Percentiles rank a stretch among this genome's conserved stretches.
phyloP scores from a whole-genome alignment of 2,329 filamentous ascomycete species.

The Fusarium drepaniforme region DNA sequence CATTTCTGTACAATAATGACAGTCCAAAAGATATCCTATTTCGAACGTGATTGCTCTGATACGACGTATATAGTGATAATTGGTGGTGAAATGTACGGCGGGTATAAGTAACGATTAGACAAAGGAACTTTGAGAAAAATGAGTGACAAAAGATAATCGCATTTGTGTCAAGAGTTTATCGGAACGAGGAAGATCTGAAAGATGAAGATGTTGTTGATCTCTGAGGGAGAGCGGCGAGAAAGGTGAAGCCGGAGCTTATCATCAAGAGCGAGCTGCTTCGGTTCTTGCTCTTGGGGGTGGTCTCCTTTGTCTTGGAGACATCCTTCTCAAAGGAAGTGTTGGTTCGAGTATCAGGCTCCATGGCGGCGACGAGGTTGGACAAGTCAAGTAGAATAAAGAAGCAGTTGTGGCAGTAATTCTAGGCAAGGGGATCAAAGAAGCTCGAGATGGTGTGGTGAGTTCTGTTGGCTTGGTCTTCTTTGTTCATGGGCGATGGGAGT shows the following conservation, averaged over 20 bases:
- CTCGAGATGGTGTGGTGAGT: constrained; percentile 24
- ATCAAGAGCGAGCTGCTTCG: constrained; percentile 43
- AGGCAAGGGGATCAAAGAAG: constrained; percentile 29
- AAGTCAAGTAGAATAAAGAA: constrained; percentile 1
- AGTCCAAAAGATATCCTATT: neutral
- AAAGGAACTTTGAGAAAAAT: constrained; percentile 25
- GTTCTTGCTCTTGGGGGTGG: constrained; percentile 36
- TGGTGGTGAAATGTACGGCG: constrained; percentile 1
- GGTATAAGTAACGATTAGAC: constrained; percentile 10
- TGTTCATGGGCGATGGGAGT: constrained; percentile 31
- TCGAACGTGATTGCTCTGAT: neutral
- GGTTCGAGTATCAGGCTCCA: constrained; percentile 40
- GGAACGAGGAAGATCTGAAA: constrained; percentile 43
- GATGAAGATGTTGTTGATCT: constrained; percentile 34
- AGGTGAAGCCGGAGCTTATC: constrained; percentile 46
- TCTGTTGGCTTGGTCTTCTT: constrained; percentile 13
- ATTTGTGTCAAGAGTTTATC: constrained; percentile 30
- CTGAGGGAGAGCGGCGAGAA: constrained; percentile 43
- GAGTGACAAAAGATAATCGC: constrained; percentile 27
- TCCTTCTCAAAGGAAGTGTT: constrained; percentile 44
- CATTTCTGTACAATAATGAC: constrained; percentile 25
- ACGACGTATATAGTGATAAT: neutral
- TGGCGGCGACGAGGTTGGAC: constrained; percentile 19
- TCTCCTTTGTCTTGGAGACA: constrained; percentile 42
- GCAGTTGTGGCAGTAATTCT: constrained; percentile 1